These are phyloP conservation scores for Gracilaria caudata DNA, from an alignment of 23 red algal species.

Conservation along the genomic window DNA sequence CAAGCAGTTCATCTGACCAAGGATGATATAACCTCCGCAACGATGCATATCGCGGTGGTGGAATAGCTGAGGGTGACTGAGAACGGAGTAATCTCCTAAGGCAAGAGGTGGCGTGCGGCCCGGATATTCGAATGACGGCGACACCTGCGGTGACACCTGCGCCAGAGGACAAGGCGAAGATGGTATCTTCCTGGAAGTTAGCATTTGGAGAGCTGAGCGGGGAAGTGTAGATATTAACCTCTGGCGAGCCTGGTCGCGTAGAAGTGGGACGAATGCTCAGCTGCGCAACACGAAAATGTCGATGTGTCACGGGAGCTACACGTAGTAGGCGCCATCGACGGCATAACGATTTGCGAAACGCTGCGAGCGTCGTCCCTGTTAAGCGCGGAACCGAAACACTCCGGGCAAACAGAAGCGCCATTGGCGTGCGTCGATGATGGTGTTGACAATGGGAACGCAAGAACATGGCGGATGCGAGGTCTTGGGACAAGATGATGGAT, in stretches of 20 bases:
- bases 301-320: background rate
- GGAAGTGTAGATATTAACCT: background rate
- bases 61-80: background rate
- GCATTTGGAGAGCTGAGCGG: background rate
- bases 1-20: constrained; percentile 66
- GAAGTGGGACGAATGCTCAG: background rate
- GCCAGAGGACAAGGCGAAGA: constrained; percentile 79
- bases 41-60: constrained; percentile 32
- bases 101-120: constrained; percentile 36
- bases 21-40: constrained; percentile 61
- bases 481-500: too few species aligned
- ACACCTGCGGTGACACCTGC: constrained; percentile 65
- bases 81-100: background rate
- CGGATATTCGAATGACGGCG: constrained; percentile 76
- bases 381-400: background rate
- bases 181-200: constrained; percentile 66
- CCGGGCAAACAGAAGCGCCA: background rate
- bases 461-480: background rate
- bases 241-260: background rate
- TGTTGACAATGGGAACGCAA: background rate
- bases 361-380: background rate
- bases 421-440: background rate
- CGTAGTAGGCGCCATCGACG: background rate
- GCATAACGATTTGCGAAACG: constrained; percentile 1
- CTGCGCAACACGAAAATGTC: too few species aligned